Evolutionary conservation across 805 yeast genomes (phyloP), one percentile per base, ranked within the genome.

Genomic region (Metschnikowia sp.): DNA sequence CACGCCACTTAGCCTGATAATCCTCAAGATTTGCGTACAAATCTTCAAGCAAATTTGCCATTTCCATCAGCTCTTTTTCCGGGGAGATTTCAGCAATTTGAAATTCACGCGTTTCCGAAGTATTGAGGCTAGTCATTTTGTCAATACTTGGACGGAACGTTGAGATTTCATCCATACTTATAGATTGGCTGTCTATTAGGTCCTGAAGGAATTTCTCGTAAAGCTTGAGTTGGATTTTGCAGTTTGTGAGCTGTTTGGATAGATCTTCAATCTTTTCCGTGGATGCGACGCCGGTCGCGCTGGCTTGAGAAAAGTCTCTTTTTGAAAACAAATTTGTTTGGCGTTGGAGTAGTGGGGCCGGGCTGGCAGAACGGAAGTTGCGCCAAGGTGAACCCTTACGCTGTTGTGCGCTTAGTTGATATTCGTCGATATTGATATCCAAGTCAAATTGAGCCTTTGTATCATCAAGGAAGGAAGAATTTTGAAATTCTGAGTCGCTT

Each of bases 151-250:
- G 49, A 26, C 61, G 65, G 26, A 63, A 53, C 11, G 51, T 47
- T 7, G 57, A 44, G 29, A 63, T 51, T n/a, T 63, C 67, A 10
- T 47, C 55, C 30, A 52, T 36, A 33, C 57, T 61, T 18, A 60
- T 36, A 30, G 53, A 41, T 47, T 49, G 53, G 13, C 26, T 42
- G 39, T 51, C 68, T 2, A 71, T 64, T 9, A 72, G 43, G 40
- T 64, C 66, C 41, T 70, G 76, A 3, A 73, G 54, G 42, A 72
- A 71, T 46, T 68, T 67, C 51, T 68, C 69, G 60, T 70, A 68
- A 40, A 71, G 61, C 49, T 69, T 61, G 52, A 74, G 62, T 58
- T 75, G 64, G 32, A 61, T 68, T 39, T 64, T 64, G 49, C 69
- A 71, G 10, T 70, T 64, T 3, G 73, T 66, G 28, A 71, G 57